Conservation (phyloP, 2,329 filamentous ascomycete genomes). For the Fusarium nodosum region DNA sequence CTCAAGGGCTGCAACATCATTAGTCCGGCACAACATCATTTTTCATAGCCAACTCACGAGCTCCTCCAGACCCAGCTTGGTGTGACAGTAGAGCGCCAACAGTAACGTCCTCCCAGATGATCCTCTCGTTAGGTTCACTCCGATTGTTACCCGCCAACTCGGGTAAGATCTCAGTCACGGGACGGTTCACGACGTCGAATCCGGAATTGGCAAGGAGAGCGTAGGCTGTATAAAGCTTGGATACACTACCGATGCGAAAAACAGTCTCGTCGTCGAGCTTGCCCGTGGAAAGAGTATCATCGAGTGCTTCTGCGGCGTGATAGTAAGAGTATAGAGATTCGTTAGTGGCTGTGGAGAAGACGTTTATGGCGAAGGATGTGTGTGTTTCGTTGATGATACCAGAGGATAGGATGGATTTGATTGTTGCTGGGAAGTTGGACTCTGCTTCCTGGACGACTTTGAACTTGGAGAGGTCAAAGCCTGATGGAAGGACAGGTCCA, state of each 20-base stretch:
- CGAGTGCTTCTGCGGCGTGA: slow-evolving; percentile 34
- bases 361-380: slow-evolving; percentile 43
- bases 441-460: slow-evolving; percentile 18
- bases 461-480: slow-evolving; percentile 39
- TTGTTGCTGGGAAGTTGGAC: slow-evolving; percentile 19
- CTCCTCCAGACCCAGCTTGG: slow-evolving; percentile 39
- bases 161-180: slow-evolving; percentile 36
- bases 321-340: slow-evolving; percentile 44
- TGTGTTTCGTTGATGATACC: slow-evolving; percentile 34
- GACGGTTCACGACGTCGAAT: slow-evolving; percentile 33
- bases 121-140: slow-evolving; percentile 2
- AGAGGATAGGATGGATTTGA: slow-evolving; percentile 25
- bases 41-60: not conserved
- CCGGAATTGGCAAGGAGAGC: slow-evolving; percentile 37
- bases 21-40: rapidly evolving
- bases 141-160: slow-evolving; percentile 34
- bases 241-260: slow-evolving; percentile 32
- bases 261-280: slow-evolving; percentile 37
- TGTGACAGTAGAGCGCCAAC: slow-evolving; percentile 39
- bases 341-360: slow-evolving; percentile 48
- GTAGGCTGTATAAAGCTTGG: slow-evolving; percentile 38
- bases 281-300: slow-evolving; percentile 33
- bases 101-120: slow-evolving; percentile 41
- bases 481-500: slow-evolving; percentile 40
- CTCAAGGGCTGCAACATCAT: not conserved